A percentile compares a stretch with the other conserved stretches of the same genome.
These are phyloP conservation scores for Phytophthora fragariaefolia DNA, from an alignment of 352 stramenopile species.

Conservation along the genomic window DNA sequence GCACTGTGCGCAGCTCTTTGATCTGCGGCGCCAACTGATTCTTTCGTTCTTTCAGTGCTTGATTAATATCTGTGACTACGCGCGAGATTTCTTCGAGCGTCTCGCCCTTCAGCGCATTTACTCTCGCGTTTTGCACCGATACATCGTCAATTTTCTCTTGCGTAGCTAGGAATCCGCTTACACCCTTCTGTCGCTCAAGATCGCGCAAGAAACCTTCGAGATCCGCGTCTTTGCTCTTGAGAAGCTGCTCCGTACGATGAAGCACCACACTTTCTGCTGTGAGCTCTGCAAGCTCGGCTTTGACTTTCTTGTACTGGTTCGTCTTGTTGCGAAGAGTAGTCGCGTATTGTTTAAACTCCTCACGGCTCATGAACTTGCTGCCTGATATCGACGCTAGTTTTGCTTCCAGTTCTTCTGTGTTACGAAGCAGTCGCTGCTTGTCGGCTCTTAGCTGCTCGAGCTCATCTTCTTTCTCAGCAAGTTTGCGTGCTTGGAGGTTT, in stretches of 20 bases:
- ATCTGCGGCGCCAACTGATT: constrained; percentile 93
- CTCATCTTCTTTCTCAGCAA: constrained; percentile 90
- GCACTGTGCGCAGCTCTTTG: constrained; percentile 90
- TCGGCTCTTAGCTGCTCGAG: constrained; percentile 74
- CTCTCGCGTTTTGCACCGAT: constrained; percentile 85
- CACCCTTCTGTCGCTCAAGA: constrained; percentile 86
- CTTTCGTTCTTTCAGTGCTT: constrained; percentile 92
- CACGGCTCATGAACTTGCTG: constrained; percentile 84
- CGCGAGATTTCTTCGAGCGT: constrained; percentile 94
- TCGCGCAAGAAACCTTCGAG: constrained; percentile 87
- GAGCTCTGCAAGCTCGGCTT: constrained; percentile 86
- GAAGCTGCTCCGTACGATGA: constrained; percentile 90
- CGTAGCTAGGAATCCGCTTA: constrained; percentile 88
- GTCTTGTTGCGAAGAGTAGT: constrained; percentile 92
- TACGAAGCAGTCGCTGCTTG: constrained; percentile 59
- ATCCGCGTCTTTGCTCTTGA: constrained; percentile 87
- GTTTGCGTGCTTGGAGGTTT: constrained; percentile 88
- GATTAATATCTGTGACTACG: constrained; percentile 92
- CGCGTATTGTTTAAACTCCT: constrained; percentile 92
- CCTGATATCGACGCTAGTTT: constrained; percentile 57
- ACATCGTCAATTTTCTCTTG: constrained; percentile 89
- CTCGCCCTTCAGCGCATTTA: constrained; percentile 93
- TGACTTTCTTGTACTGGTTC: constrained; percentile 92
- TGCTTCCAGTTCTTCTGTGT: constrained; percentile 78
- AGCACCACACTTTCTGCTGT: constrained; percentile 91